These are phyloP conservation scores for Stylosanthes scabra DNA, from an alignment of 331 rosid genomes.

Conservation along the genomic window DNA sequence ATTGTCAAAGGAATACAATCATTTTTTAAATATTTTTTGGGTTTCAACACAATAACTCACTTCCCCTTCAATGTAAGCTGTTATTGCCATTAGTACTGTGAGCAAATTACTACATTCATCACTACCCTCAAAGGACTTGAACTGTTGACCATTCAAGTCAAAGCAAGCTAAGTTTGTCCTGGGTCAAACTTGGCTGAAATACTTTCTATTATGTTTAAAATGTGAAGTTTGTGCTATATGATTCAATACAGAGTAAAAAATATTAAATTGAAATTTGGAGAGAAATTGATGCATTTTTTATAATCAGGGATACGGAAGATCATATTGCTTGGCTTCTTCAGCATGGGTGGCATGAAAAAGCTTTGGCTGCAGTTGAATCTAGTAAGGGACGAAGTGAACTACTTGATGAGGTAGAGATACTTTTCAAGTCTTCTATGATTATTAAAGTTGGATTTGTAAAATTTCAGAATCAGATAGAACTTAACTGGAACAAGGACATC, in stretches of 20 bases:
- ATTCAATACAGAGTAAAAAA: slow-evolving; percentile 4
- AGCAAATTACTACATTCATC: neutral
- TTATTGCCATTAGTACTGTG: slow-evolving; percentile 3
- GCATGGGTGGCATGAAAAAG: slow-evolving; percentile 97
- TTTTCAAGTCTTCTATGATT: slow-evolving; percentile 3
- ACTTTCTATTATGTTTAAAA: neutral
- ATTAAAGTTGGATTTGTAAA: slow-evolving; percentile 25
- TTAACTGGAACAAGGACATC: slow-evolving; percentile 23
- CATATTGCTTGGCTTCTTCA: slow-evolving; percentile 99
- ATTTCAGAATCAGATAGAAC: slow-evolving; percentile 1
- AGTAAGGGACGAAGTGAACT: slow-evolving; percentile 96
- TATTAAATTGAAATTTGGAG: slow-evolving; percentile 17
- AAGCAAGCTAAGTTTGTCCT: slow-evolving; percentile 6
- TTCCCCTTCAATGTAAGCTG: slow-evolving; percentile 21
- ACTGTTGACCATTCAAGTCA: slow-evolving; percentile 24
- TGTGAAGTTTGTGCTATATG: slow-evolving; percentile 19
- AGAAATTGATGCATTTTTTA: slow-evolving; percentile 34
- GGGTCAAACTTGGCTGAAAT: slow-evolving; percentile 4
- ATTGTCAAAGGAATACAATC: slow-evolving; percentile 2
- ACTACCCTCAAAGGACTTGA: slow-evolving; percentile 13
- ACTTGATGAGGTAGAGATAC: slow-evolving; percentile 78
- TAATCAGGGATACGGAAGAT: slow-evolving; percentile 93
- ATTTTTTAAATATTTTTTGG: no score
- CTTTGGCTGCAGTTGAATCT: slow-evolving; percentile 94
- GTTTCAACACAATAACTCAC: neutral